phyloP scores from a whole-genome alignment of 2,329 filamentous ascomycete genomes.

The Leptoxyphium fumago region DNA sequence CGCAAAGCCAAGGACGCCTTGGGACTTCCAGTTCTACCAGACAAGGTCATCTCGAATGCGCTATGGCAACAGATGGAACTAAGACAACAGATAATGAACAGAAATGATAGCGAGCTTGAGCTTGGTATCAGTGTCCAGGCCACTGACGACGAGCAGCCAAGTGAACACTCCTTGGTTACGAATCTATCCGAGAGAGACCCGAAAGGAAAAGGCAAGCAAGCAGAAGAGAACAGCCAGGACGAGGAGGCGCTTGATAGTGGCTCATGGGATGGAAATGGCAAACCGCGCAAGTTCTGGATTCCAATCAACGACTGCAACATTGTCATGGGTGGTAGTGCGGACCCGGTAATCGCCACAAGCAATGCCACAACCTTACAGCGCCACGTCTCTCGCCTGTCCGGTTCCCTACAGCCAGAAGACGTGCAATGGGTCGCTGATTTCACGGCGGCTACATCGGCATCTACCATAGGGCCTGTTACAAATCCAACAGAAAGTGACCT shows the following conservation, averaged over 20 bases:
- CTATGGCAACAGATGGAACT: conserved; percentile 44
- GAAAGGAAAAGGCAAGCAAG: conserved; percentile 31
- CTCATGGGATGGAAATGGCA: conserved; percentile 39
- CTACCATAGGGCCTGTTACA: conserved; percentile 7
- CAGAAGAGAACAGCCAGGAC: conserved; percentile 13
- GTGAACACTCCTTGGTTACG: conserved; percentile 1
- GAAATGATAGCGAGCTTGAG: conserved; percentile 36
- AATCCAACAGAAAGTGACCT: conserved; percentile 18
- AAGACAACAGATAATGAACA: conserved; percentile 39
- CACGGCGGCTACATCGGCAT: conserved; percentile 30
- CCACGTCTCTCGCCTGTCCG: conserved; percentile 33
- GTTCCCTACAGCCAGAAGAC: conserved; percentile 38
- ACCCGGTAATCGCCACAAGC: conserved; percentile 35
- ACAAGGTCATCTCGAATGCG: conserved; percentile 40
- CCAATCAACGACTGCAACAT: conserved; percentile 41
- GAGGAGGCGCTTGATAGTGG: conserved; percentile 29
- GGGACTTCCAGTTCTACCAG: conserved; percentile 39
- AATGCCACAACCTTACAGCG: conserved; percentile 26
- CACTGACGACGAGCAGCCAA: conserved; percentile 17
- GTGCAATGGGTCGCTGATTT: conserved; percentile 43
- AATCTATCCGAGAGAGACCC: background rate
- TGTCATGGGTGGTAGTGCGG: conserved; percentile 39
- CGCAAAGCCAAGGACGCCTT: conserved; percentile 36
- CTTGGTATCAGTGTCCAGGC: conserved; percentile 34
- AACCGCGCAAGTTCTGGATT: conserved; percentile 43